Conservation (phyloP, 1,139 yeast species). For the Yamadazyma kanchanaburiensis region DNA sequence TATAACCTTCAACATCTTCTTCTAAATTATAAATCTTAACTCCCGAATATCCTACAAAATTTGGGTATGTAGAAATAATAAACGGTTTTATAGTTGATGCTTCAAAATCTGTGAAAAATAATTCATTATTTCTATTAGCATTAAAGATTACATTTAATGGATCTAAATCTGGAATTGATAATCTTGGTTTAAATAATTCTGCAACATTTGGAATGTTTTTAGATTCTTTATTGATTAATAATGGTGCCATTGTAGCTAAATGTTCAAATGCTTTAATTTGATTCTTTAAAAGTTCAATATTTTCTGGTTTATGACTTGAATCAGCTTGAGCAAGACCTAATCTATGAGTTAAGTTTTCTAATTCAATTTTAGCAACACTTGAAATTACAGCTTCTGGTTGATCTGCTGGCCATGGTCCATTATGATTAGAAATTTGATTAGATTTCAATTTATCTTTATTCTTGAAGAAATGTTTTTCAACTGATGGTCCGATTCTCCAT, state of each 20-base stretch:
- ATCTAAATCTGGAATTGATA: constrained; percentile 80
- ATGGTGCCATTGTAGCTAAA: constrained; percentile 51
- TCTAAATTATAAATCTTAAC: constrained; percentile 74
- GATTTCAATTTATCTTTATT: constrained; percentile 50
- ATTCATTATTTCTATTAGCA: constrained; percentile 29
- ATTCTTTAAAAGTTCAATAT: constrained; percentile 38
- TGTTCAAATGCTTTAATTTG: constrained; percentile 60
- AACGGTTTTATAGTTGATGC: constrained; percentile 78
- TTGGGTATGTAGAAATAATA: constrained; percentile 71
- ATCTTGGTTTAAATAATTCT: constrained; percentile 68
- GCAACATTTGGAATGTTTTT: constrained; percentile 54
- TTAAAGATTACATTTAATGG: constrained; percentile 76
- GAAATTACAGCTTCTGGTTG: constrained; percentile 58
- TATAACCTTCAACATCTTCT: constrained; percentile 72
- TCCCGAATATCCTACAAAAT: constrained; percentile 82
- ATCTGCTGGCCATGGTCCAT: constrained; percentile 75
- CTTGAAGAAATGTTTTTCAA: constrained; percentile 75
- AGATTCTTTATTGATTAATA: constrained; percentile 50
- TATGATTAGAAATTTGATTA: constrained; percentile 40
- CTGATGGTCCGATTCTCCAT: constrained; percentile 91
- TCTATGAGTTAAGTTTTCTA: constrained; percentile 58
- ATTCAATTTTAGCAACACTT: constrained; percentile 64
- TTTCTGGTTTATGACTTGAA: constrained; percentile 41
- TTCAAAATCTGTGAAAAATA: constrained; percentile 76
- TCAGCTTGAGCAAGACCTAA: constrained; percentile 55